Evolutionary conservation across 805 yeast genomes (phyloP), one percentile per base, ranked within the genome.

Genomic region (Metschnikowia lochheadii): DNA sequence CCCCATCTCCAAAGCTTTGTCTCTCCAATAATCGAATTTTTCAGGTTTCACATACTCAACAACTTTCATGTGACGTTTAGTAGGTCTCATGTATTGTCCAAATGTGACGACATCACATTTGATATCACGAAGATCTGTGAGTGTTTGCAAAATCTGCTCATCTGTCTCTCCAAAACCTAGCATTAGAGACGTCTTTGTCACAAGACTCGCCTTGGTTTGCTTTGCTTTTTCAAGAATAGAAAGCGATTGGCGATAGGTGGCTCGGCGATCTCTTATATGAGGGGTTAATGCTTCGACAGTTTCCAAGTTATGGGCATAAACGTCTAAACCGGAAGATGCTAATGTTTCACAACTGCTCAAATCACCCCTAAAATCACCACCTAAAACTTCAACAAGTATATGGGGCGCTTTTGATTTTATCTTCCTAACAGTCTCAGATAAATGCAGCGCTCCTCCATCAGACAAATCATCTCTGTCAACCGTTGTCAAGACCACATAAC

Each of bases 71-170:
- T 94, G 99, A 64, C 99, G 84, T 70, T 88, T 94, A 1, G 99
- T 94, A 41, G 99, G 99, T 66, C 99, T 81, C 97, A 94, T 94
- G 69, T 94, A 94, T 71, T 94, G 99, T 35, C 99, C 99, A 70
- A 94, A 94, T 0, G 99, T 94, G 15, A 94, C 97, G 45, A 94
- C 96, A 63, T 94, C 98, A 67, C 96, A 94, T 7, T 78, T 72
- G 40, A 85, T 79, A 17, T 72, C 82, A 55, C 98, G 80, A 58
- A 95, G 74, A 65, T 89, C 96, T 54, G 68, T 76, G 61, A 94
- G 66, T 0, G 97, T 84, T 56, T 82, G 84, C 64, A 83, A 65
- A 11, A 94, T 67, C 69, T 94, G 97, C 48, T 85, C 96, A 63
- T 94, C 98, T 1, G 91, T 82, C 68, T 94, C 99, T 38, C 99